Conservation (phyloP, 2,329 filamentous ascomycete genomes). For the Trichoderma sp. region DNA sequence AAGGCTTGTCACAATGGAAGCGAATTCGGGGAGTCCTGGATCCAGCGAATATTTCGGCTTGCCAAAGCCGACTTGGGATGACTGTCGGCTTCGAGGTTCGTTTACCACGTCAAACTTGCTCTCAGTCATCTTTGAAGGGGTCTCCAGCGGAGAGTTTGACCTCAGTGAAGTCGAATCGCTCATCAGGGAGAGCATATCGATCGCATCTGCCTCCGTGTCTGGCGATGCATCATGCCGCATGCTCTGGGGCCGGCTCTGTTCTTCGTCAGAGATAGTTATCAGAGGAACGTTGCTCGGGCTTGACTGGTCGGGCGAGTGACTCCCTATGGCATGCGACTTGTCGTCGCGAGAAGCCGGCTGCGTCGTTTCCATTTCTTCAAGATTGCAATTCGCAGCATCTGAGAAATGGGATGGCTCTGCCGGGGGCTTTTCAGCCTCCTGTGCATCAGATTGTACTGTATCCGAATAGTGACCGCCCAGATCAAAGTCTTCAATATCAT, state of each 20-base stretch:
- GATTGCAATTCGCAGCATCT: neutral
- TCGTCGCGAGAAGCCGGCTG: neutral
- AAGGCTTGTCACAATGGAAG: conserved; percentile 38
- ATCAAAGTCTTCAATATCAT: conserved; percentile 22
- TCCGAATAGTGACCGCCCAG: conserved; percentile 5
- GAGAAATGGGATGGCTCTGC: neutral
- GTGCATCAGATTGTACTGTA: neutral
- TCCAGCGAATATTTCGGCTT: conserved; percentile 32
- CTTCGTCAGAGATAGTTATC: conserved; percentile 8
- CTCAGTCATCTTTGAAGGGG: conserved; percentile 23
- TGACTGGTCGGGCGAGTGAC: neutral
- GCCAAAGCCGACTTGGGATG: conserved; percentile 27
- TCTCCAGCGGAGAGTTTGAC: neutral
- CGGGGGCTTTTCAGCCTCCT: neutral
- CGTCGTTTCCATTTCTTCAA: neutral
- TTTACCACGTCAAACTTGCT: neutral
- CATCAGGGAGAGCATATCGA: conserved; percentile 9
- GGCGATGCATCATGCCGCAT: neutral
- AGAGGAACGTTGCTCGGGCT: neutral
- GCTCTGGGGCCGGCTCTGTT: neutral
- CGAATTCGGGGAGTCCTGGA: conserved; percentile 36
- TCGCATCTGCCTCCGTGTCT: neutral
- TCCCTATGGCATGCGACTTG: neutral
- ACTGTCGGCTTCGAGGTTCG: conserved; percentile 9
- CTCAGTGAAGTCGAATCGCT: neutral